Percentiles rank a stretch among this genome's conserved stretches.
Evolutionary conservation across 345 rosid genomes (phyloP).

Genomic region (Orychophragmus violaceus): DNA sequence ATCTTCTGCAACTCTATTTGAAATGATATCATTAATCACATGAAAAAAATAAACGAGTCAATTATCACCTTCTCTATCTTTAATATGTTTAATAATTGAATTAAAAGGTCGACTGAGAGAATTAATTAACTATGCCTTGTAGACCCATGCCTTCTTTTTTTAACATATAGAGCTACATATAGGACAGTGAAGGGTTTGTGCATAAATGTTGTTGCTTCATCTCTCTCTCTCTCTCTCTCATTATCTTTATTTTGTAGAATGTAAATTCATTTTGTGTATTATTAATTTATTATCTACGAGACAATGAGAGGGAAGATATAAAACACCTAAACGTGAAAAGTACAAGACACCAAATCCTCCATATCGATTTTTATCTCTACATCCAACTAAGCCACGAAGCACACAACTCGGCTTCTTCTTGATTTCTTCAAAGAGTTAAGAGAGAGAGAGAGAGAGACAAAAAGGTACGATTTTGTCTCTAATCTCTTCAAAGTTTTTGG

Average conservation of each 20-base stretch:
- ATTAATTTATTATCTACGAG: neutral
- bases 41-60: slow-evolving; percentile 3
- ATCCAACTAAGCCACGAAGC: slow-evolving; percentile 18
- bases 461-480: slow-evolving; percentile 30
- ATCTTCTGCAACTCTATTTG: neutral
- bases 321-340: slow-evolving; percentile 26
- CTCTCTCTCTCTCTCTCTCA: slow-evolving; percentile 19
- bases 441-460: neutral
- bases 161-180: neutral
- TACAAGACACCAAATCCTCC: slow-evolving; percentile 28
- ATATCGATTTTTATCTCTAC: no score
- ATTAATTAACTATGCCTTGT: neutral
- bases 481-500: slow-evolving; percentile 6
- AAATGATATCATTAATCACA: slow-evolving; percentile 7
- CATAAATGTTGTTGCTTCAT: slow-evolving; percentile 27
- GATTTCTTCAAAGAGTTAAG: slow-evolving; percentile 4
- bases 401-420: slow-evolving; percentile 10
- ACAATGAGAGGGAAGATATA: slow-evolving; percentile 11
- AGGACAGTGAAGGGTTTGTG: slow-evolving; percentile 10
- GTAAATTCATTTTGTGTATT: neutral
- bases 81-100: slow-evolving; percentile 11
- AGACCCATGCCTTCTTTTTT: neutral
- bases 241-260: neutral
- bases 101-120: slow-evolving; percentile 9
- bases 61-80: slow-evolving; percentile 3